A percentile compares a stretch with the other conserved stretches of the same genome.
These are phyloP conservation scores for Zygosaccharomyces kombuchaensis DNA, from an alignment of 805 yeast species.

Conservation along the genomic window DNA sequence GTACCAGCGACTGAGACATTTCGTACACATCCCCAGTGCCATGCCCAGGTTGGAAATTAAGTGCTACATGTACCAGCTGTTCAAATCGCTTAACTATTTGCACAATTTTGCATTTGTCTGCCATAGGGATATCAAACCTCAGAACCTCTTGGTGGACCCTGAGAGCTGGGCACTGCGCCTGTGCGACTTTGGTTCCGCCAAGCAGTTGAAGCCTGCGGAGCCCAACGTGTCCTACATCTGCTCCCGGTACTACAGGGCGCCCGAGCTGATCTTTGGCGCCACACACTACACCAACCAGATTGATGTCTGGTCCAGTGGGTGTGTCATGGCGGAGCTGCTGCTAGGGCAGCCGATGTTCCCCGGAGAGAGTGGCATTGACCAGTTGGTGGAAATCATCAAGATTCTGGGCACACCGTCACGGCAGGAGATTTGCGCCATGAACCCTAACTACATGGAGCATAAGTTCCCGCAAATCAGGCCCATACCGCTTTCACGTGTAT, in stretches of 20 bases:
- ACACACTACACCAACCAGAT: slow-evolving; percentile 94
- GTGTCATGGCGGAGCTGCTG: slow-evolving; percentile 95
- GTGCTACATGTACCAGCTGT: slow-evolving; percentile 71
- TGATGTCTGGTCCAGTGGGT: slow-evolving; percentile 96
- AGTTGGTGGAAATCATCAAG: slow-evolving; percentile 92
- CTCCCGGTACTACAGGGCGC: slow-evolving; percentile 95
- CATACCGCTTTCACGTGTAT: slow-evolving; percentile 64
- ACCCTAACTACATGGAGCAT: slow-evolving; percentile 95
- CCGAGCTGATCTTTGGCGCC: slow-evolving; percentile 96
- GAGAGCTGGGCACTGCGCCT: slow-evolving; percentile 77
- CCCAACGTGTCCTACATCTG: slow-evolving; percentile 96
- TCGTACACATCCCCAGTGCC: slow-evolving; percentile 61
- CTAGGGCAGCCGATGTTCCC: slow-evolving; percentile 97
- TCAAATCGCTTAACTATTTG: slow-evolving; percentile 74
- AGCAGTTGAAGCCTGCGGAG: slow-evolving; percentile 80
- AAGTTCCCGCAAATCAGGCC: slow-evolving; percentile 86
- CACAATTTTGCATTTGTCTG: slow-evolving; percentile 73
- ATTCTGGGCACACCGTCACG: slow-evolving; percentile 92
- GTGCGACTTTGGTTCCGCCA: slow-evolving; percentile 96
- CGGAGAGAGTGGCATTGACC: slow-evolving; percentile 97
- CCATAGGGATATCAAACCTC: slow-evolving; percentile 96
- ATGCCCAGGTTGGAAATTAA: slow-evolving; percentile 92
- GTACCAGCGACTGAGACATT: slow-evolving; percentile 85
- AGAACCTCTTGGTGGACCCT: slow-evolving; percentile 81
- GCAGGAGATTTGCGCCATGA: slow-evolving; percentile 90